Evolutionary conservation across 2,329 filamentous ascomycete genomes (phyloP).

Genomic region (Proliferodiscus dingleyae): DNA sequence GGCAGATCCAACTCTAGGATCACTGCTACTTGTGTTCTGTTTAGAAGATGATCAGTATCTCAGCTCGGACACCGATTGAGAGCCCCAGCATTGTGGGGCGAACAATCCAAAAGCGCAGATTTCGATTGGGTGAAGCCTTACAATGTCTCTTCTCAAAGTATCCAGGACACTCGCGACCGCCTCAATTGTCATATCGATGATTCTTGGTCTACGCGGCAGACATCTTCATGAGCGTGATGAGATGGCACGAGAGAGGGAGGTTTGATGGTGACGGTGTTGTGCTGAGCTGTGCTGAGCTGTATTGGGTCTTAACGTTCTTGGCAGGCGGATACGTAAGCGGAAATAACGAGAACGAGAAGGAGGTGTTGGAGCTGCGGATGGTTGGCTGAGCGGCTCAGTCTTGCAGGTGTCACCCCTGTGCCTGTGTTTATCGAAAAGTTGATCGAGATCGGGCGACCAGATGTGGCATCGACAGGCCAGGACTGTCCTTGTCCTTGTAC

Average conservation of each 20-base stretch:
- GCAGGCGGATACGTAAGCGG: neutral
- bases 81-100: neutral
- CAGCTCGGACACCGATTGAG: neutral
- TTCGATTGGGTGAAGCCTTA: conserved; percentile 1
- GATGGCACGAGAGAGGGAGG: too few relatives aligned
- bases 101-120: neutral
- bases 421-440: too few relatives aligned
- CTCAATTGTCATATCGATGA: neutral
- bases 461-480: too few relatives aligned
- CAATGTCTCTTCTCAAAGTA: conserved; percentile 1
- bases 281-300: neutral
- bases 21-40: conserved; percentile 23
- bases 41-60: conserved; percentile 1
- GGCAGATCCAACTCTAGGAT: conserved; percentile 40
- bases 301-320: conserved; percentile 1
- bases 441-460: too few relatives aligned
- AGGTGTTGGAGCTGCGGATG: neutral
- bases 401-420: too few relatives aligned
- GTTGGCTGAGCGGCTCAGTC: too few relatives aligned
- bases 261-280: conserved; percentile 1
- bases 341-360: too few relatives aligned
- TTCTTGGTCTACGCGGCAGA: too few relatives aligned
- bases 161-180: neutral
- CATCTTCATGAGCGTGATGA: too few relatives aligned
- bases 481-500: too few relatives aligned